phyloP scores from a whole-genome alignment of 2,329 filamentous ascomycete species.

The Penicillium sp. region DNA sequence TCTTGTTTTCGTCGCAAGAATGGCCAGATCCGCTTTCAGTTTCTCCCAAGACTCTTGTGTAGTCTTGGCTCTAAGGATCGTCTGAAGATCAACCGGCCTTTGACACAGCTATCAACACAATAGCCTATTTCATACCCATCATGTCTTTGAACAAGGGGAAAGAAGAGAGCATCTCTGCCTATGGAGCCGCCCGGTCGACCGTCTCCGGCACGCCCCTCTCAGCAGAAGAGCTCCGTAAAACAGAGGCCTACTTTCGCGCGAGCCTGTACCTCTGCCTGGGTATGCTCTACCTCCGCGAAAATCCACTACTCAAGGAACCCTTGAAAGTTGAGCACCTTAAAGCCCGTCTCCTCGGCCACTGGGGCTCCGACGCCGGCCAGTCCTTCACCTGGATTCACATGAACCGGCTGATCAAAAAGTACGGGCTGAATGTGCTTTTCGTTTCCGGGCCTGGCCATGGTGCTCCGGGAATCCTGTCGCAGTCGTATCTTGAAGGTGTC shows the following conservation, averaged over 20 bases:
- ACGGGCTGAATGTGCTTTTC: constrained; percentile 73
- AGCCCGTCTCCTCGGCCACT: constrained; percentile 74
- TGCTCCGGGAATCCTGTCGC: constrained; percentile 75
- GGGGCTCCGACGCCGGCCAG: constrained; percentile 80
- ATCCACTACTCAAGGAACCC: constrained; percentile 72
- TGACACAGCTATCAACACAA: background rate
- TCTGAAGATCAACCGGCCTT: background rate
- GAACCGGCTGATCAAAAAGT: constrained; percentile 81
- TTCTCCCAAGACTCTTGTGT: background rate
- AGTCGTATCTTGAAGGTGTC: constrained; percentile 77
- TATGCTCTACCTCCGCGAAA: constrained; percentile 79
- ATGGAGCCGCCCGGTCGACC: constrained; percentile 69
- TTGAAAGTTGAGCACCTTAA: constrained; percentile 74
- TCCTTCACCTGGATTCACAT: constrained; percentile 83
- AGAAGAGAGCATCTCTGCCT: constrained; percentile 63
- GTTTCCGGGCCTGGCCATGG: constrained; percentile 79
- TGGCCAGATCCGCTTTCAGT: background rate
- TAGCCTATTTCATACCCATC: background rate
- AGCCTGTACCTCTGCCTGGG: constrained; percentile 76
- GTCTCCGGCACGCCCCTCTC: constrained; percentile 66
- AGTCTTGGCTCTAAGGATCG: background rate
- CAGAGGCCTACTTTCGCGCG: constrained; percentile 75
- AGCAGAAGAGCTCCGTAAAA: constrained; percentile 69
- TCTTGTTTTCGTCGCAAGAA: background rate
- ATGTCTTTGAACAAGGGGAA: background rate